Evolutionary conservation across 352 stramenopile species (phyloP).

Genomic region (Globisporangium lucens): DNA sequence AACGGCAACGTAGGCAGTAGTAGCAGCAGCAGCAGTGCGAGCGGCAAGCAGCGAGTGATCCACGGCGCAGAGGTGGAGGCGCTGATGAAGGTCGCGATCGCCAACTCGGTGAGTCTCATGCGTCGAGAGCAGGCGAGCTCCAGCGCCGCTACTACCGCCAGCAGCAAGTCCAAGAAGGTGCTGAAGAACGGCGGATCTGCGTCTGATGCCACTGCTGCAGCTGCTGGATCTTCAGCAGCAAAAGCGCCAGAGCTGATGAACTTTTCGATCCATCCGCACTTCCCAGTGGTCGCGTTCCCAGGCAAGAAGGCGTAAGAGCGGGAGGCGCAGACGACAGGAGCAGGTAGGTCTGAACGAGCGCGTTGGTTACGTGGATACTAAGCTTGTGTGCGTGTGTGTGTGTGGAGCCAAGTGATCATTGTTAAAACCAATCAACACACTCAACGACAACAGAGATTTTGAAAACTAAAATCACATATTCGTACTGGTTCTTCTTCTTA

Average conservation of each 20-base stretch:
- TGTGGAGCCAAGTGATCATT: background rate
- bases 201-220: background rate
- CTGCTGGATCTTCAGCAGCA: conserved; percentile 7
- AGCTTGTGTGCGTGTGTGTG: background rate
- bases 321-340: background rate
- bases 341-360: background rate
- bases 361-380: background rate
- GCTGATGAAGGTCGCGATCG: conserved; percentile 57
- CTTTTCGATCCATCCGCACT: conserved; percentile 68
- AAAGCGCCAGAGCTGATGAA: conserved; percentile 38
- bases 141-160: conserved; percentile 10
- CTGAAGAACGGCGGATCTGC: conserved; percentile 18
- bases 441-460: conserved; percentile 4
- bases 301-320: conserved; percentile 14
- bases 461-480: conserved; percentile 5
- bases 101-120: conserved; percentile 59
- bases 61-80: conserved; percentile 46
- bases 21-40: conserved; percentile 12
- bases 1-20: conserved; percentile 14
- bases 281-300: conserved; percentile 53
- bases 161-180: conserved; percentile 26
- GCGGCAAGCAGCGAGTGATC: conserved; percentile 16
- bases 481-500: background rate
- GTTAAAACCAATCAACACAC: background rate
- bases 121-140: conserved; percentile 35